Evolutionary conservation across 2,329 filamentous ascomycete species (phyloP).

Genomic region (Scorias spongiosa): DNA sequence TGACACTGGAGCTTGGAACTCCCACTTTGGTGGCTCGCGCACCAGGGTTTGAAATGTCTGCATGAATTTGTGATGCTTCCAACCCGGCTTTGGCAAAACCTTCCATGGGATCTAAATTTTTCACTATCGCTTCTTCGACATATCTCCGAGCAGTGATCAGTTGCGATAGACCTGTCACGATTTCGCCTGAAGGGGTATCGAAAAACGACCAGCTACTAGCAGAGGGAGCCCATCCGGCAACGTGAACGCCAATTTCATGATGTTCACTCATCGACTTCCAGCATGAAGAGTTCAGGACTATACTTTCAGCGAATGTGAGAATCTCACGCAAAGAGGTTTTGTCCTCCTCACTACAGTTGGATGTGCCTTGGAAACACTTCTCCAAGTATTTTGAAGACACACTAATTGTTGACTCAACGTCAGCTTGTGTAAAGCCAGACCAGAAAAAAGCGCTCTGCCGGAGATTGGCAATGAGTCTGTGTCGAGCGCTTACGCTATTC

Average conservation of each 20-base stretch:
- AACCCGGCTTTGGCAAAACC: constrained; percentile 19
- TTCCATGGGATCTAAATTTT: constrained; percentile 14
- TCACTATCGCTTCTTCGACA: constrained; percentile 26
- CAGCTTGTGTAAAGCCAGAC: constrained; percentile 52
- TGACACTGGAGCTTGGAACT: constrained; percentile 26
- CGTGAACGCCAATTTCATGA: constrained; percentile 64
- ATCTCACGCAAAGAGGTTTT: constrained; percentile 20
- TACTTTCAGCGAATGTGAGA: background rate
- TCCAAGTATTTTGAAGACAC: constrained; percentile 53
- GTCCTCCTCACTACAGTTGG: constrained; percentile 47
- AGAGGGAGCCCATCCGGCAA: constrained; percentile 50
- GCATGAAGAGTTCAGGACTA: constrained; percentile 43
- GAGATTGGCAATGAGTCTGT: constrained; percentile 59
- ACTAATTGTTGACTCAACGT: constrained; percentile 49
- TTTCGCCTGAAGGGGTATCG: constrained; percentile 26
- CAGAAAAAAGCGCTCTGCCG: constrained; percentile 78
- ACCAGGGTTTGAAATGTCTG: constrained; percentile 2
- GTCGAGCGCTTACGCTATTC: constrained; percentile 50
- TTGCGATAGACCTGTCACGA: constrained; percentile 44
- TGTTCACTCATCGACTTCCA: constrained; percentile 53
- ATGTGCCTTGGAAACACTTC: constrained; percentile 32
- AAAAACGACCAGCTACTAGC: constrained; percentile 52
- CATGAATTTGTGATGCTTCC: constrained; percentile 5
- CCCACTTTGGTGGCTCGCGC: constrained; percentile 18
- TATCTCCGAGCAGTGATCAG: constrained; percentile 40